A percentile compares a stretch with the other conserved stretches of the same genome.
Conservation (phyloP, 108 stramenopile genomes). For the Aurantiochytrium sp. region DNA sequence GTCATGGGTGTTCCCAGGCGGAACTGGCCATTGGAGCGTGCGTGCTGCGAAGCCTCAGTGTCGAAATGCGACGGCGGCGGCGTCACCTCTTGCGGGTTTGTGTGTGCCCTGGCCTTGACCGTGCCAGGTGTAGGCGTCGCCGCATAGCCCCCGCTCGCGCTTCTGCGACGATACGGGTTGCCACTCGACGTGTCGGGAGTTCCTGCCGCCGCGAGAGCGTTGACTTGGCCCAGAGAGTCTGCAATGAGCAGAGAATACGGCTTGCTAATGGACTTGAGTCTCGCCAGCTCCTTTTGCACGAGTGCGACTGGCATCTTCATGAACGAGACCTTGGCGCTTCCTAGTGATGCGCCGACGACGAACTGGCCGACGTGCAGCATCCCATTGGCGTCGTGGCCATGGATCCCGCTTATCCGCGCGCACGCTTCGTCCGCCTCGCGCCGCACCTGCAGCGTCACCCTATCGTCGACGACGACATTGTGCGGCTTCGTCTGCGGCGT, state of each 20-base stretch:
- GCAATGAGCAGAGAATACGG: neutral
- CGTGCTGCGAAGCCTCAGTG: neutral
- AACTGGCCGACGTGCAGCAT: neutral
- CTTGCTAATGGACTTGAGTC: neutral
- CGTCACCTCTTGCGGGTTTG: neutral
- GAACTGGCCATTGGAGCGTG: neutral
- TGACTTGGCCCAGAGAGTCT: neutral
- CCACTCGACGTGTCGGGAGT: neutral
- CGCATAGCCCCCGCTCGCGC: neutral
- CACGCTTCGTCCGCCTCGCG: neutral
- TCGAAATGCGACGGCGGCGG: neutral
- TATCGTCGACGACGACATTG: neutral
- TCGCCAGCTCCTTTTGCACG: neutral
- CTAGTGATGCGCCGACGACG: neutral
- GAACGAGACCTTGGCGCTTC: constrained; percentile 8
- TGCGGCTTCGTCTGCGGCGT: neutral
- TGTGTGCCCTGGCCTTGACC: neutral
- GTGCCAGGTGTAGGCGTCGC: neutral
- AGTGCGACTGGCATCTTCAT: neutral
- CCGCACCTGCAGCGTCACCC: neutral
- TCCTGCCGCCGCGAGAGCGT: neutral
- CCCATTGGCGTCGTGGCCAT: neutral
- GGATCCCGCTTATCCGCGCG: neutral
- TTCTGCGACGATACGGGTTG: neutral
- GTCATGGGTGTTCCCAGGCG: neutral